phyloP scores from a whole-genome alignment of 495 filamentous ascomycete species.

The Jackrogersella minutella region DNA sequence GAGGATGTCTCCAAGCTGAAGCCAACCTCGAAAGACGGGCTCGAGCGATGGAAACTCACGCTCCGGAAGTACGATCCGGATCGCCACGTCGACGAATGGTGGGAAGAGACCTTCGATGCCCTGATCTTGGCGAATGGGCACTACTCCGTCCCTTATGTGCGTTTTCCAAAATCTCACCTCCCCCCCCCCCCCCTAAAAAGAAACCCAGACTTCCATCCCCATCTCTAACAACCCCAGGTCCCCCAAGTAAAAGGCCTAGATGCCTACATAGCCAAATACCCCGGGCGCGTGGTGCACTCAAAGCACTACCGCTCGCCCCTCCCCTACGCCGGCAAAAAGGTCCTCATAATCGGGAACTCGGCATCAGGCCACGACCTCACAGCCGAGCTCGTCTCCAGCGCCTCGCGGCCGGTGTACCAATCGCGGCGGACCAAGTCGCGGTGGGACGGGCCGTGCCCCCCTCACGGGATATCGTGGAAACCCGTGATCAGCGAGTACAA shows the following conservation, averaged over 20 bases:
- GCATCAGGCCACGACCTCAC: conserved; percentile 60
- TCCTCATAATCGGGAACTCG: conserved; percentile 59
- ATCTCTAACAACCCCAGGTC: conserved; percentile 38
- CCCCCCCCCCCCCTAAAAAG: background rate
- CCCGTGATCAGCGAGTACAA: conserved; percentile 51
- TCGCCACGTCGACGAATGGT: conserved; percentile 56
- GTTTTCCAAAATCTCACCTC: conserved; percentile 5
- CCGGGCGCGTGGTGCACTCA: conserved; percentile 53
- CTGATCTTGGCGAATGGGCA: conserved; percentile 60
- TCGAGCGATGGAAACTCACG: conserved; percentile 54
- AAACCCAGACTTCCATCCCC: background rate
- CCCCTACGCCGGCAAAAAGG: conserved; percentile 44
- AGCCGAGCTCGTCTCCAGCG: conserved; percentile 46
- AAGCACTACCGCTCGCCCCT: conserved; percentile 54
- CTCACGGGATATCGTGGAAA: conserved; percentile 56
- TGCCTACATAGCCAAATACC: conserved; percentile 50
- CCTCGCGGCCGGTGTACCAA: conserved; percentile 52
- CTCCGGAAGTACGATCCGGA: conserved; percentile 52
- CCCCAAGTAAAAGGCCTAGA: conserved; percentile 54
- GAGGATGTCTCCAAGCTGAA: conserved; percentile 53
- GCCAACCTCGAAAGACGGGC: background rate
- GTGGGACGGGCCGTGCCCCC: conserved; percentile 55
- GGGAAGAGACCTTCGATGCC: conserved; percentile 59
- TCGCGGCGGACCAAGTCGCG: conserved; percentile 53
- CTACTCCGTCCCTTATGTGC: conserved; percentile 59